These are phyloP conservation scores for Talaromyces islandicus DNA, from an alignment of 2,329 filamentous ascomycete genomes.

Conservation along the genomic window DNA sequence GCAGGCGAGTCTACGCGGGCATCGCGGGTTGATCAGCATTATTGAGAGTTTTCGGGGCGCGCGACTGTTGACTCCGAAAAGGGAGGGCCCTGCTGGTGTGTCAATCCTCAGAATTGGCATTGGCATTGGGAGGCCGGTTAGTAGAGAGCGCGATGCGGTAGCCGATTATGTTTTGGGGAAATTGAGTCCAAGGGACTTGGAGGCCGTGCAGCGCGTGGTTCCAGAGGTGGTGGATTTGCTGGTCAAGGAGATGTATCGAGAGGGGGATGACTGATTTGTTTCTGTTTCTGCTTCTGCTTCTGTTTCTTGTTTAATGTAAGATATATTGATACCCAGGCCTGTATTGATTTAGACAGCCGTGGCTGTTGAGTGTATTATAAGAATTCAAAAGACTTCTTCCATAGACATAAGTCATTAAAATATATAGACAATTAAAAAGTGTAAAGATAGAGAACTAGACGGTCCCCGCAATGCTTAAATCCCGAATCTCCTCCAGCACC, in stretches of 20 bases:
- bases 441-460: constrained; percentile 36
- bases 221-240: constrained; percentile 49
- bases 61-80: constrained; percentile 19
- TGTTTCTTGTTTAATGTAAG: neutral
- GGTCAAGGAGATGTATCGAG: constrained; percentile 40
- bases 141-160: constrained; percentile 62
- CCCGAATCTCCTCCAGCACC: constrained; percentile 92
- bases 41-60: constrained; percentile 47
- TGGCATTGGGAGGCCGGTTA: constrained; percentile 78
- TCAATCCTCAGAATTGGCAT: constrained; percentile 62
- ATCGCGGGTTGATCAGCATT: constrained; percentile 69
- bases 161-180: constrained; percentile 70
- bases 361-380: neutral
- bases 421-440: constrained; percentile 5
- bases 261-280: constrained; percentile 37
- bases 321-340: neutral
- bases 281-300: no score
- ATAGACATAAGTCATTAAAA: constrained; percentile 3
- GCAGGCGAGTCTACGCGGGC: constrained; percentile 57
- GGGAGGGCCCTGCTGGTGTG: constrained; percentile 23
- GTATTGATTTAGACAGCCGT: neutral
- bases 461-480: constrained; percentile 84
- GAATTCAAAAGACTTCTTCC: neutral
- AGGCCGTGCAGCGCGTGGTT: constrained; percentile 43
- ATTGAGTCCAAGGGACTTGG: constrained; percentile 52